These are phyloP conservation scores for Arthrobotrys pseudoclavata DNA, from an alignment of 2,329 filamentous ascomycete species.

Conservation along the genomic window DNA sequence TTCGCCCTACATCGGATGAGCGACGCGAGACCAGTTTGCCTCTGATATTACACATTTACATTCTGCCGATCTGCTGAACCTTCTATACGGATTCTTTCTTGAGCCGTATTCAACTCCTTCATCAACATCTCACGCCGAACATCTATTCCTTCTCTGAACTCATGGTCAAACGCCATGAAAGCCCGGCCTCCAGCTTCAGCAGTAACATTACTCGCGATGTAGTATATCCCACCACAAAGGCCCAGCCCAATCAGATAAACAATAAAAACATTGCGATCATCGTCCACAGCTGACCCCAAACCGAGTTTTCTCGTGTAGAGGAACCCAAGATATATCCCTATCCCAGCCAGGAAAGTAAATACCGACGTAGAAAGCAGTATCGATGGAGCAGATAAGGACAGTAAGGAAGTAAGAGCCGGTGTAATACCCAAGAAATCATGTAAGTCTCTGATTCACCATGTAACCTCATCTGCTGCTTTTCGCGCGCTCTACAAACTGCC, in stretches of 20 bases:
- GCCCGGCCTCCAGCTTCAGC: not conserved
- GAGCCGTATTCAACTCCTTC: no score
- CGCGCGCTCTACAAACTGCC: no score
- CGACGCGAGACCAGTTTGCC: no score
- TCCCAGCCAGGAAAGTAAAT: not conserved
- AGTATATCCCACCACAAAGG: not conserved
- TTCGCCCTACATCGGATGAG: no score
- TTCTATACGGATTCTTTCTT: no score
- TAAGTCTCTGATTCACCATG: no score
- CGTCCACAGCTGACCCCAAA: not conserved
- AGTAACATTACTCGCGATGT: not conserved
- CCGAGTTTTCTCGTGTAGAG: not conserved
- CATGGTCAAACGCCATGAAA: not conserved
- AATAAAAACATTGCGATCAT: conserved; percentile 1
- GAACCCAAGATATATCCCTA: conserved; percentile 13
- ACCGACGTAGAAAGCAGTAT: conserved; percentile 19
- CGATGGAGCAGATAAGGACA: conserved; percentile 14
- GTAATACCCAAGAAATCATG: not conserved
- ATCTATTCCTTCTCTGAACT: not conserved
- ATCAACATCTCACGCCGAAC: not conserved
- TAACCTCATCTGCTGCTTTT: no score
- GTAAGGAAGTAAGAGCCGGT: conserved; percentile 6
- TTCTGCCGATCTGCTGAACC: no score
- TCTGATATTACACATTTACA: no score
- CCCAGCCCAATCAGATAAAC: not conserved